Evolutionary conservation across 2,329 filamentous ascomycete genomes (phyloP), one percentile per base, ranked within the genome.

Genomic region (Sarocladium brachiariae): DNA sequence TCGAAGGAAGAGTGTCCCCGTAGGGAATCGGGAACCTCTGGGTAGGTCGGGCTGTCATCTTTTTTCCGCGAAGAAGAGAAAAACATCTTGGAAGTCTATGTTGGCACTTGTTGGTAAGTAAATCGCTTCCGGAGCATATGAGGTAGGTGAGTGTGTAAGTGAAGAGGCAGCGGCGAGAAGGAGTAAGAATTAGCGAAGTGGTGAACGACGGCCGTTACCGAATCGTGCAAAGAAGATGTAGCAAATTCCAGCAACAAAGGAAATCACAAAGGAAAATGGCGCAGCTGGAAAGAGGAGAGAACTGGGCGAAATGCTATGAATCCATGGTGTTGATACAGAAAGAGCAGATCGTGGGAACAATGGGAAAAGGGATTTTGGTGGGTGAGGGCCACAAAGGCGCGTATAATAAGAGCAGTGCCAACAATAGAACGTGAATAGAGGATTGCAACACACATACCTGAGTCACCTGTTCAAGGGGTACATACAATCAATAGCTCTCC

Each of bases 21-120:
- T 43, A 73, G 61, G 53, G 68, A 65, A 51, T 61, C 55, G 52
- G 70, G 70, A 33, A 72, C 63, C 19, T 61, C 61, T 46, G 68
- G 68, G 51, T 68, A 70, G 49, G 59, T 56, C 51, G 58, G 51
- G 45, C 61, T 58, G 52, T 61, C 58, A 54, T 58, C 54, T 55
- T 47, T 31, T 33, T 63, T 67, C 59, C 62, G 60, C 45, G 66
- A 63, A 25, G 66, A 63, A 25, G 43, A 47, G 61, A 58, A 63
- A 52, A 66, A 59, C 68, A 70, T 70, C n/a, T 61, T 65, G 55
- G 57, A 62, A 57, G 60, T 33, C 50, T 50, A 57, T 55, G 60
- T 58, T 56, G 55, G 55, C 56, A 51, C 21, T 19, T 45, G 55
- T 63, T 60, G 59, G 57, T 57, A 59, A 56, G 51, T 53, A 16